Conservation (phyloP, 139 green algal species). For the Dunaliella primolecta region DNA sequence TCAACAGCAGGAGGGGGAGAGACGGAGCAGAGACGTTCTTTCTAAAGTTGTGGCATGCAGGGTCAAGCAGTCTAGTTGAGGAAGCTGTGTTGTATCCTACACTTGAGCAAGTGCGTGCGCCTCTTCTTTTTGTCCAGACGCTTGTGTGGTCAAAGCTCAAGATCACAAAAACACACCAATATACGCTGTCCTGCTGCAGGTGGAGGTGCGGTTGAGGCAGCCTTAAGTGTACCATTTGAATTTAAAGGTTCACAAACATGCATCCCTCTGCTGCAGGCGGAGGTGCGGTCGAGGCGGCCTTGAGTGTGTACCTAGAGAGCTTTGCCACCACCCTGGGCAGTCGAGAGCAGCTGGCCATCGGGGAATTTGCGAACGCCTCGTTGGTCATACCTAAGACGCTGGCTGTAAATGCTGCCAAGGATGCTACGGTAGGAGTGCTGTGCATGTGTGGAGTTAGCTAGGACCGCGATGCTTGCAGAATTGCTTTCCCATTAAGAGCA, state of each 20-base stretch:
- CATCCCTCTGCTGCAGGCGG: constrained; percentile 58
- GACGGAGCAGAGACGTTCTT: too few species aligned
- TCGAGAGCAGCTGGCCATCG: constrained; percentile 97
- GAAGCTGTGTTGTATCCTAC: too few species aligned
- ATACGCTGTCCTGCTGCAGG: too few species aligned
- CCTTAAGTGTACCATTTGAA: constrained; percentile 90
- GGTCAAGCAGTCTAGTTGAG: too few species aligned
- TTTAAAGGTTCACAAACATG: neutral
- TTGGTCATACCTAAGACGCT: constrained; percentile 80
- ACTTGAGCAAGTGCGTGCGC: too few species aligned
- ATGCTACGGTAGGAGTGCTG: neutral
- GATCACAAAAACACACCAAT: too few species aligned
- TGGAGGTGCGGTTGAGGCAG: constrained; percentile 90
- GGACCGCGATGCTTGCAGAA: too few species aligned
- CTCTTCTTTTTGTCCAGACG: too few species aligned
- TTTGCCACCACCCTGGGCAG: constrained; percentile 93
- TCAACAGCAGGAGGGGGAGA: too few species aligned
- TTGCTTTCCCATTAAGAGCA: too few species aligned
- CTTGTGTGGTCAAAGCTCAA: too few species aligned
- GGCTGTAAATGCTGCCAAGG: constrained; percentile 89
- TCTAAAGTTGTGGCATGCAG: too few species aligned
- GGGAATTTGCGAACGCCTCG: constrained; percentile 75
- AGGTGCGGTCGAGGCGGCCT: constrained; percentile 89
- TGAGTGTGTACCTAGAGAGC: constrained; percentile 93
- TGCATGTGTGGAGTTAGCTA: neutral